Conservation (phyloP, 768 basidiomycete species). For the Mycena olivaceomarginata region DNA sequence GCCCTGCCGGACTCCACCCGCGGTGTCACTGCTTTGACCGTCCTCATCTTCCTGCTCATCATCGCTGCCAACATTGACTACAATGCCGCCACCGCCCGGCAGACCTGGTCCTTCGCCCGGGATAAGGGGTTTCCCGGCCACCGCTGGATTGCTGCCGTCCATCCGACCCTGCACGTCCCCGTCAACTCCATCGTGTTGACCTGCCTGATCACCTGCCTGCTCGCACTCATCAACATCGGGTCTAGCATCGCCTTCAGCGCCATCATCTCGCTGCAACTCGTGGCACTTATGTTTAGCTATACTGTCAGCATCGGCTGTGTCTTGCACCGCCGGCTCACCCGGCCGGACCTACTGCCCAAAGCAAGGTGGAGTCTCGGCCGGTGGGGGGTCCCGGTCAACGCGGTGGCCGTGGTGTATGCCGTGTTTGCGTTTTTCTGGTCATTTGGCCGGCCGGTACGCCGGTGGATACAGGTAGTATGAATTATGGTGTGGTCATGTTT, state of each 20-base stretch:
- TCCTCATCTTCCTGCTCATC: constrained; percentile 34
- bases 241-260: constrained; percentile 35
- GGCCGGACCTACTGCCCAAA: constrained; percentile 34
- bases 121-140: constrained; percentile 35
- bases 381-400: constrained; percentile 33
- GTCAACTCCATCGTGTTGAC: constrained; percentile 33
- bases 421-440: constrained; percentile 37
- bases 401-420: constrained; percentile 29
- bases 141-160: constrained; percentile 35
- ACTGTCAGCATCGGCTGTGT: constrained; percentile 36
- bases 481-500: constrained; percentile 36
- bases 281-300: constrained; percentile 37
- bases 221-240: constrained; percentile 38
- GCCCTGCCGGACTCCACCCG: constrained; percentile 35
- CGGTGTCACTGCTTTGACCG: constrained; percentile 31
- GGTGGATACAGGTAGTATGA: constrained; percentile 32
- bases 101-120: constrained; percentile 37
- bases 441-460: constrained; percentile 36
- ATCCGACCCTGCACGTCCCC: constrained; percentile 36
- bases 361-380: constrained; percentile 37
- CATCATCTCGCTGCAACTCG: constrained; percentile 36
- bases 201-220: constrained; percentile 36
- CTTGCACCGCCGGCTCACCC: constrained; percentile 35
- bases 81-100: constrained; percentile 34
- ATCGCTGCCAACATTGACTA: constrained; percentile 37